Evolutionary conservation across 2,329 filamentous ascomycete genomes (phyloP), one percentile per base, ranked within the genome.

Genomic region (Byssochlamys sp.): DNA sequence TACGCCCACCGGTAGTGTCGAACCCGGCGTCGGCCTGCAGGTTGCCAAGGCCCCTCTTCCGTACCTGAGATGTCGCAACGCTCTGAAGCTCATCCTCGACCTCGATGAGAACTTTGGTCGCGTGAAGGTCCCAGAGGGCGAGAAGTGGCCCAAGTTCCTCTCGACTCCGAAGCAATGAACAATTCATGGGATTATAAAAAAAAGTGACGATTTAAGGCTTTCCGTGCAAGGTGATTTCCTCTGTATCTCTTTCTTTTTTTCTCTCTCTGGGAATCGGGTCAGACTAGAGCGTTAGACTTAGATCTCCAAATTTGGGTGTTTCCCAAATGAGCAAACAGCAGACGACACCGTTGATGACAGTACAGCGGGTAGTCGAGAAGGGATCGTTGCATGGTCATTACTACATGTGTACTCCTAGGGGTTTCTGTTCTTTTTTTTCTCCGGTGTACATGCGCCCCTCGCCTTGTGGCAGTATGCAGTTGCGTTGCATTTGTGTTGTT

Each of bases 61-160:
- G 29, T 88, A 87, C 69, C 73, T 89, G 63, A 78, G 86, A 66
- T 95, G 89, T 75, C 82, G 91, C 60, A 97, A 96, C 71, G 92
- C 92, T 10, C 80, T 97, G 65, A 96, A 96, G 82, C 89, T 96
- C 66, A 92, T 97, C 66, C 83, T 96, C 53, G 92, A 97, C 73
- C 79, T 97, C 60, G 92, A 97, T 70, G 87, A 94, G 76, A 89
- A 95, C 71, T 96, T 97, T 78, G 92, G 92, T 60, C 84, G 85
- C 64, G 77, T 88, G 59, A 84, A 83, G 73, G 69, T 89, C 55
- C 80, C 80, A 33, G 67, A 73, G 33, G 67, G 71, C 35, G 69
- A 71, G 55, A 67, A 66, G 31, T 76, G 73, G 71, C 70, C 72
- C 53, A 73, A 71, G 60, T 64, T 73, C 53, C 60, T 74, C 26